Evolutionary conservation across 306 rosid species (phyloP).

Genomic region (Lotus japonicus): DNA sequence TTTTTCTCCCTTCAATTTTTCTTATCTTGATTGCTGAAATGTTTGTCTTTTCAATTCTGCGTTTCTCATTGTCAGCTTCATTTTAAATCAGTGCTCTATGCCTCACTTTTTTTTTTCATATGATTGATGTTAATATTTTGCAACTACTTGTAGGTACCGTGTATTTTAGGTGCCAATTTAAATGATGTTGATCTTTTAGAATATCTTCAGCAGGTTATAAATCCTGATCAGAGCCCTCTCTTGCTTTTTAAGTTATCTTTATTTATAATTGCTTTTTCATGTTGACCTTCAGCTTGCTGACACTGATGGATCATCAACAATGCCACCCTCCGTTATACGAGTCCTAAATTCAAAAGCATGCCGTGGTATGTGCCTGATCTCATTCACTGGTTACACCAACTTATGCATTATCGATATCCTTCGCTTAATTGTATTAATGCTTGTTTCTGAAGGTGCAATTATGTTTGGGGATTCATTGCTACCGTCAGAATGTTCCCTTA

Average conservation of each 20-base stretch:
- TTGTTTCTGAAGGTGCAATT: conserved; percentile 68
- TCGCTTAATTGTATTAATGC: not conserved
- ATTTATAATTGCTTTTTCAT: not conserved
- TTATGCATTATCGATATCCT: not conserved
- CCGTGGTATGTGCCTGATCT: conserved; percentile 53
- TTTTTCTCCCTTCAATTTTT: not conserved
- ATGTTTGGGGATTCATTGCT: conserved; percentile 97
- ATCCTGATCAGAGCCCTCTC: not conserved
- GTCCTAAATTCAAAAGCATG: conserved; percentile 87
- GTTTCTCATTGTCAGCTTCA: not conserved
- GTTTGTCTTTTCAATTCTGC: not conserved
- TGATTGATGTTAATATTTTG: conserved; percentile 16
- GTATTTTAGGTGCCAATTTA: conserved; percentile 79
- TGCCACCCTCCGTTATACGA: conserved; percentile 80
- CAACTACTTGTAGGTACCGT: conserved; percentile 64
- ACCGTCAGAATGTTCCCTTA: conserved; percentile 87
- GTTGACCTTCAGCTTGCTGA: conserved; percentile 59
- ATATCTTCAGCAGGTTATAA: conserved; percentile 90
- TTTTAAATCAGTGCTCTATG: not conserved
- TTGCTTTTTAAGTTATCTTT: conserved; percentile 13
- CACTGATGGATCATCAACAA: conserved; percentile 89
- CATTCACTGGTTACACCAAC: not conserved
- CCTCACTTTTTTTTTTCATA: not conserved
- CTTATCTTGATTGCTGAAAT: not conserved
- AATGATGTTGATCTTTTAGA: conserved; percentile 80